Percentiles rank a stretch among this genome's conserved stretches.
Evolutionary conservation across 371 early-diverging fungal species (phyloP).

Genomic region (Rhizopus delemar): DNA sequence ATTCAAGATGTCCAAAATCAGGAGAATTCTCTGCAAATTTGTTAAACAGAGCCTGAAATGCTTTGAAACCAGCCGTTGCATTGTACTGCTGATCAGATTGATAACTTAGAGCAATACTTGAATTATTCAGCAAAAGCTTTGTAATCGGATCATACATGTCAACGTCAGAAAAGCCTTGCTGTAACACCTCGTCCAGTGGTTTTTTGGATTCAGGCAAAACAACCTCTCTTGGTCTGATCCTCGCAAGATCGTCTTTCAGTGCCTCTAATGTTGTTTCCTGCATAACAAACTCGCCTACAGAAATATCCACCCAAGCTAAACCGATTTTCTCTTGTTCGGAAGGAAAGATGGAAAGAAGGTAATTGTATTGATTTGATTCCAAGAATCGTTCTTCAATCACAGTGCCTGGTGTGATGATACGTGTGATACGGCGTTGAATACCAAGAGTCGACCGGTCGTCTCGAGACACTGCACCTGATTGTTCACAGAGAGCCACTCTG

Average conservation of each 20-base stretch:
- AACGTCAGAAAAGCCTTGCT: slow-evolving; percentile 16
- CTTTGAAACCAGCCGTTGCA: slow-evolving; percentile 11
- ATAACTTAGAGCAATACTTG: slow-evolving; percentile 33
- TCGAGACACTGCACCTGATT: slow-evolving; percentile 56
- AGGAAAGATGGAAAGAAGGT: slow-evolving; percentile 59
- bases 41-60: slow-evolving; percentile 14
- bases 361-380: slow-evolving; percentile 65
- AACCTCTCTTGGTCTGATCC: slow-evolving; percentile 86
- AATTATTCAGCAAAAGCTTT: slow-evolving; percentile 13
- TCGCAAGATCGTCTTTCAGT: slow-evolving; percentile 71
- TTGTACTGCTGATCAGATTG: slow-evolving; percentile 22
- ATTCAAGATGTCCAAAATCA: slow-evolving; percentile 35
- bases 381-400: slow-evolving; percentile 74
- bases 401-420: slow-evolving; percentile 90
- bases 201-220: slow-evolving; percentile 53
- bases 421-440: slow-evolving; percentile 68
- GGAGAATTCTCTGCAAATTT: slow-evolving; percentile 9
- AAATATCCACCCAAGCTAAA: slow-evolving; percentile 90
- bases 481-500: slow-evolving; percentile 87
- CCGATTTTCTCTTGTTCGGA: slow-evolving; percentile 47
- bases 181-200: slow-evolving; percentile 10
- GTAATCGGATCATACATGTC: slow-evolving; percentile 25
- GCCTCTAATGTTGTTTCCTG: slow-evolving; percentile 49
- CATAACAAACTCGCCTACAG: slow-evolving; percentile 87
- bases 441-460: slow-evolving; percentile 41